These are phyloP conservation scores for Candida pseudofarinosa DNA, from an alignment of 805 yeast genomes.

Conservation along the genomic window DNA sequence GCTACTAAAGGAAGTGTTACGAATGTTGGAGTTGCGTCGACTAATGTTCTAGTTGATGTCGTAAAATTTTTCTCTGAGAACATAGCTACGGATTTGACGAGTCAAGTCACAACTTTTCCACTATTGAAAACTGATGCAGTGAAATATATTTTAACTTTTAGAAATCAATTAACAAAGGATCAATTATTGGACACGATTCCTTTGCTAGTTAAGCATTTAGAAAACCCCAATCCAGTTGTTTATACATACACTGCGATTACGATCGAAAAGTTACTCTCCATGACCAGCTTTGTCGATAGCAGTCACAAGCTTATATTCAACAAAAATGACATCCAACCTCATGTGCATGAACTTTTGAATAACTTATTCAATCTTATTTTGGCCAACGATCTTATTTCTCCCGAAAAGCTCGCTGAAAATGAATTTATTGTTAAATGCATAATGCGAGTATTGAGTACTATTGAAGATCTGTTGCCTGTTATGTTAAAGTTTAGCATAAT, in stretches of 20 bases:
- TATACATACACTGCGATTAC: constrained; percentile 93
- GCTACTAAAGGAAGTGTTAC: constrained; percentile 93
- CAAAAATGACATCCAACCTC: constrained; percentile 66
- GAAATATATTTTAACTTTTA: constrained; percentile 80
- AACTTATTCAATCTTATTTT: constrained; percentile 66
- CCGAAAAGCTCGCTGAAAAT: constrained; percentile 92
- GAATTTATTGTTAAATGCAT: constrained; percentile 88
- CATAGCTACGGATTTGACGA: constrained; percentile 78
- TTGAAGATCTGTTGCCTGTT: constrained; percentile 57
- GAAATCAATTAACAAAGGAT: constrained; percentile 87
- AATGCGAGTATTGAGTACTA: constrained; percentile 73
- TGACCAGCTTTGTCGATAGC: constrained; percentile 55
- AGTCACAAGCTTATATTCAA: constrained; percentile 58
- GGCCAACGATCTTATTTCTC: constrained; percentile 45
- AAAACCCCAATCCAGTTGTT: constrained; percentile 64
- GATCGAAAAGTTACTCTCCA: constrained; percentile 78
- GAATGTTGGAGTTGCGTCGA: constrained; percentile 78
- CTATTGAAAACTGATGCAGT: constrained; percentile 89
- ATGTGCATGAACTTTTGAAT: constrained; percentile 55
- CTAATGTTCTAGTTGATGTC: constrained; percentile 80
- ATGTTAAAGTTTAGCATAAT: constrained; percentile 46
- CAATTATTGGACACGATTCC: constrained; percentile 81
- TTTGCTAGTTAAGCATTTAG: constrained; percentile 65
- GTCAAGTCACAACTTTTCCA: constrained; percentile 51
- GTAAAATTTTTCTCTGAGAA: constrained; percentile 78